Percentiles rank a stretch among this genome's conserved stretches.
Evolutionary conservation across 805 yeast genomes (phyloP).

Genomic region (Tetrapisispora taiwanensis): DNA sequence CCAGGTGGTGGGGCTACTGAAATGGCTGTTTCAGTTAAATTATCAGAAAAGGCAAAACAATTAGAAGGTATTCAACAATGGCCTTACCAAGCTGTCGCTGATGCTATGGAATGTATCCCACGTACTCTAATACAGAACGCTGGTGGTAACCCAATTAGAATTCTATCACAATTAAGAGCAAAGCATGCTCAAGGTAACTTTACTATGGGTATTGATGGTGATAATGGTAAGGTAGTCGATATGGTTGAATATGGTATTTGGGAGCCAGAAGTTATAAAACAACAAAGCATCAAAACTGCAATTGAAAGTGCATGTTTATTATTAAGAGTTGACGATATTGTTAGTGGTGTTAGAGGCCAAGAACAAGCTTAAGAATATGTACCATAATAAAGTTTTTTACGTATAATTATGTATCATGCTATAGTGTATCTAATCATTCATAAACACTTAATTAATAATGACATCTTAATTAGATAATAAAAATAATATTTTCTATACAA

Average conservation of each 20-base stretch:
- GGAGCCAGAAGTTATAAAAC: conserved; percentile 98
- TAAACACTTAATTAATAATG: background rate
- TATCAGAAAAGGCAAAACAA: conserved; percentile 82
- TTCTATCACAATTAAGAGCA: conserved; percentile 85
- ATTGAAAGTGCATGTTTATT: conserved; percentile 93
- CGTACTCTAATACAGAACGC: conserved; percentile 95
- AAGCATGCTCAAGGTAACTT: conserved; percentile 85
- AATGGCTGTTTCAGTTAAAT: conserved; percentile 88
- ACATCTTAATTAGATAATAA: background rate
- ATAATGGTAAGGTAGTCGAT: conserved; percentile 84
- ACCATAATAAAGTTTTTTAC: background rate
- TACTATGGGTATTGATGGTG: conserved; percentile 92
- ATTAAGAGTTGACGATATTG: conserved; percentile 94
- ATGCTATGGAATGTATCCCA: conserved; percentile 97
- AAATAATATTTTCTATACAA: background rate
- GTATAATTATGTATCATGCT: background rate
- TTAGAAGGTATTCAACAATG: conserved; percentile 94
- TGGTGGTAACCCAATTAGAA: conserved; percentile 91
- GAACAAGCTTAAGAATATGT: conserved; percentile 12
- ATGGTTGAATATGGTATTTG: conserved; percentile 95
- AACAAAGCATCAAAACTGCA: conserved; percentile 95
- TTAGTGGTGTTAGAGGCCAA: conserved; percentile 77
- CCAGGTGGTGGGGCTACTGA: conserved; percentile 99
- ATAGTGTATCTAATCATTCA: background rate
- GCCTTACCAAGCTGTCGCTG: conserved; percentile 98